Conservation (phyloP, 2,329 filamentous ascomycete genomes). For the Cladosporium cucumerinum region DNA sequence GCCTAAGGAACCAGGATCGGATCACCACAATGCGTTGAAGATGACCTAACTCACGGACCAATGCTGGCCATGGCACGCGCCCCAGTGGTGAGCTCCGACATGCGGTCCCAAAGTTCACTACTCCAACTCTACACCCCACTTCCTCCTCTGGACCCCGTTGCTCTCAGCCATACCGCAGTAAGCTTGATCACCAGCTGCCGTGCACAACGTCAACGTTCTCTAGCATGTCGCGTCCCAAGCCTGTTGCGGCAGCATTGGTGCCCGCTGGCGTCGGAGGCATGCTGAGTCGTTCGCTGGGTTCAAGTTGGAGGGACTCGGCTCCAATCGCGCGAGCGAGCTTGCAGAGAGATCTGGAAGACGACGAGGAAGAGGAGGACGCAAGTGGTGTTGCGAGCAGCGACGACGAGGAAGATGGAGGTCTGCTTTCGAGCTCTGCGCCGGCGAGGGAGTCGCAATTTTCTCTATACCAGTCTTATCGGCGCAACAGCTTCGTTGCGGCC, state of each 20-base stretch:
- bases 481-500: slow-evolving; percentile 71
- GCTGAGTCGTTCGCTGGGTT: slow-evolving; percentile 12
- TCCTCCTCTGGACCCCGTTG: background rate
- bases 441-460: slow-evolving; percentile 34
- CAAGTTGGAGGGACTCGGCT: slow-evolving; percentile 14
- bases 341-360: slow-evolving; percentile 24
- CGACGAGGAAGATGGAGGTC: slow-evolving; percentile 6
- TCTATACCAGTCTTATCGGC: slow-evolving; percentile 64
- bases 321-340: slow-evolving; percentile 23
- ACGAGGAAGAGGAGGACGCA: slow-evolving; percentile 18
- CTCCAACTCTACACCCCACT: background rate
- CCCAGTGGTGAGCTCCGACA: background rate
- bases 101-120: background rate
- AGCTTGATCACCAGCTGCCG: background rate
- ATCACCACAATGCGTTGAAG: background rate
- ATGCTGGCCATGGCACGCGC: background rate
- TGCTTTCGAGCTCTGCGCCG: slow-evolving; percentile 16
- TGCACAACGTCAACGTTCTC: background rate
- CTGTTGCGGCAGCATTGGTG: slow-evolving; percentile 1
- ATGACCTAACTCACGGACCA: background rate
- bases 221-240: slow-evolving; percentile 15
- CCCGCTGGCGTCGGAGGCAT: background rate
- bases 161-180: background rate
- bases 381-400: background rate
- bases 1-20: background rate